phyloP scores from a whole-genome alignment of 768 basidiomycete genomes.

The Phlegmacium glaucopus region DNA sequence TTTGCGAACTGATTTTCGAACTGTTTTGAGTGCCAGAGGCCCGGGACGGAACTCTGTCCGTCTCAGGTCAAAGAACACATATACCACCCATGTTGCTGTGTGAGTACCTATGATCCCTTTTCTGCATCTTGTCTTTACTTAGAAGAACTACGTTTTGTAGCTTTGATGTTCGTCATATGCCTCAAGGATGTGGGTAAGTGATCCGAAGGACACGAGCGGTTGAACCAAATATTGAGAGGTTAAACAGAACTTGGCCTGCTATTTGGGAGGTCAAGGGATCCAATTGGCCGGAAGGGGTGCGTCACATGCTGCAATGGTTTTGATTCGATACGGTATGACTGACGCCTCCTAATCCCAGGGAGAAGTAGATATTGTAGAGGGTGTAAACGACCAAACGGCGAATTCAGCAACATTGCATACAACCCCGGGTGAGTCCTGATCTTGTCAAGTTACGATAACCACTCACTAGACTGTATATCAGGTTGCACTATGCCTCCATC shows the following conservation, averaged over 20 bases:
- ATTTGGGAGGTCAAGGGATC: conserved; percentile 50
- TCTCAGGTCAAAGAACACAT: conserved; percentile 47
- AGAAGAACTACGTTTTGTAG: conserved; percentile 12
- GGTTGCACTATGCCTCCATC: conserved; percentile 28
- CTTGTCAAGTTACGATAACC: conserved; percentile 18
- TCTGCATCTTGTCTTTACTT: neutral
- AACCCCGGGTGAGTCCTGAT: conserved; percentile 30
- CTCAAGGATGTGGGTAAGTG: conserved; percentile 32
- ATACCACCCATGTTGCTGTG: conserved; percentile 52
- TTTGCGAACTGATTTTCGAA: conserved; percentile 48
- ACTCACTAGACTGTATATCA: conserved; percentile 23
- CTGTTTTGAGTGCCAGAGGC: conserved; percentile 40
- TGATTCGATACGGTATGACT: neutral
- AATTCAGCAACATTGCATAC: conserved; percentile 37
- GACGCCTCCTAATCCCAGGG: conserved; percentile 19
- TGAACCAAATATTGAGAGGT: neutral
- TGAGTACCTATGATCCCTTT: conserved; percentile 22
- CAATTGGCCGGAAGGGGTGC: conserved; percentile 46
- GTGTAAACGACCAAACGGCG: conserved; percentile 35
- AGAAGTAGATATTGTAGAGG: conserved; percentile 40
- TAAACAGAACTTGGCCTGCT: conserved; percentile 43
- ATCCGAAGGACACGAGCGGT: neutral
- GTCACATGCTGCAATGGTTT: neutral
- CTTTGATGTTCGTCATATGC: conserved; percentile 37
- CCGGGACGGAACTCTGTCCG: conserved; percentile 56